These are phyloP conservation scores for Salvia splendens DNA, from an alignment of 257 asterid genomes.

Conservation along the genomic window DNA sequence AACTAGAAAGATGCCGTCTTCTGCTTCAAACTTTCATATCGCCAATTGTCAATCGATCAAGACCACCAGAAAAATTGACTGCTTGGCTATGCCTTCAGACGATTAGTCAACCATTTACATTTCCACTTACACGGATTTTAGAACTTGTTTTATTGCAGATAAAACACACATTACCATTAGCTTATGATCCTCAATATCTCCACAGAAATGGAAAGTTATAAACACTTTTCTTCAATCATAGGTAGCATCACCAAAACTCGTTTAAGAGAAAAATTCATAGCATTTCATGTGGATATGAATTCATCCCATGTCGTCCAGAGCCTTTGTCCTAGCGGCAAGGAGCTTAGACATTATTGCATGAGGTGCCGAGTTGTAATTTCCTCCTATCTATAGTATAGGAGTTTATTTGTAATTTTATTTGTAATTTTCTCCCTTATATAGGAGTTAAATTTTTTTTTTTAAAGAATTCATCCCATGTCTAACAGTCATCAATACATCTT, in stretches of 20 bases:
- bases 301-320: constrained; percentile 2
- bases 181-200: background rate
- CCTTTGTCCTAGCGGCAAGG: too few relatives aligned
- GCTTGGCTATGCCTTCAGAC: background rate
- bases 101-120: constrained; percentile 3
- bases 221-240: background rate
- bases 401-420: too few relatives aligned
- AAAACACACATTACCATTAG: background rate
- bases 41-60: background rate
- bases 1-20: background rate
- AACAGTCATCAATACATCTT: background rate
- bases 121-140: background rate
- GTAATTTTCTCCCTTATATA: too few relatives aligned
- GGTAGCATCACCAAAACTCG: background rate
- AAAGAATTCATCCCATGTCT: background rate
- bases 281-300: background rate
- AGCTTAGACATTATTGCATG: too few relatives aligned
- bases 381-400: too few relatives aligned
- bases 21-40: background rate
- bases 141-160: constrained; percentile 4
- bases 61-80: background rate
- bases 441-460: too few relatives aligned
- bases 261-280: background rate
- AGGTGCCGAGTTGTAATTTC: too few relatives aligned
- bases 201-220: too few relatives aligned